Base-by-base conservation (phyloP, 495 filamentous ascomycete species). In the Hypoxylon cercidicola region DNA sequence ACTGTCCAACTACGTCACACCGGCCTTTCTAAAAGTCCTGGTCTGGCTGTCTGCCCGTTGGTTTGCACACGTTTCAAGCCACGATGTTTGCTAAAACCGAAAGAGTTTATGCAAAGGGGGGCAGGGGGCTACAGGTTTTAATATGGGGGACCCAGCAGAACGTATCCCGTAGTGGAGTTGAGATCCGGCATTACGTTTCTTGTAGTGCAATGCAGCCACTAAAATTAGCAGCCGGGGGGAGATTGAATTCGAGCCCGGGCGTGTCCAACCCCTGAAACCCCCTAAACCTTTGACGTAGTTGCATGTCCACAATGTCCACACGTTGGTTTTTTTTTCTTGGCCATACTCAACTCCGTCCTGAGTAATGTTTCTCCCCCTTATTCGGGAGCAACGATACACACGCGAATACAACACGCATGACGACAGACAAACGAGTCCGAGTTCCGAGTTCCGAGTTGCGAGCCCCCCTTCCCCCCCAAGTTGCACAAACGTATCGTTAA, bases 251-350 rank as follows among this genome's bases (percentile, higher is more conserved):
- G 51, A 40, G 37, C 34, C 25, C 25, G 3, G 25, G 3, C 25
- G 3, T 28, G 10, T 9, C 30, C 37, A 35, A 37, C 53, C 61
- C 54, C 39, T 43, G 28, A 64, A 60, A 49, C 55, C 55, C 62
- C 62, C 56, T 60, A 65, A 65, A 55, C 34, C 16, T 53, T 18
- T 52, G 58, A 54, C 21, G 20, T 32, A 30, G 15, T 57, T 53
- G 60, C 55, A 62, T 15, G 4, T 35, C 13, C 25, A 39, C 13
- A 41, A 5, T 18, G 51, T 35, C 23, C 34, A 41, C 12, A 35
- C 43, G 25, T 16, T 15, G n/a, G n/a, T 7, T 6, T 40, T 40
- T 37, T 37, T 40, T 40, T 40, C 37, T 40, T 40, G 37, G 37
- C 37, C 37, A 28, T 47, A 8, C 4, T 25, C 18, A 40, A 15